Conservation (phyloP, 2,329 filamentous ascomycete genomes). For the Bertia moriformis region DNA sequence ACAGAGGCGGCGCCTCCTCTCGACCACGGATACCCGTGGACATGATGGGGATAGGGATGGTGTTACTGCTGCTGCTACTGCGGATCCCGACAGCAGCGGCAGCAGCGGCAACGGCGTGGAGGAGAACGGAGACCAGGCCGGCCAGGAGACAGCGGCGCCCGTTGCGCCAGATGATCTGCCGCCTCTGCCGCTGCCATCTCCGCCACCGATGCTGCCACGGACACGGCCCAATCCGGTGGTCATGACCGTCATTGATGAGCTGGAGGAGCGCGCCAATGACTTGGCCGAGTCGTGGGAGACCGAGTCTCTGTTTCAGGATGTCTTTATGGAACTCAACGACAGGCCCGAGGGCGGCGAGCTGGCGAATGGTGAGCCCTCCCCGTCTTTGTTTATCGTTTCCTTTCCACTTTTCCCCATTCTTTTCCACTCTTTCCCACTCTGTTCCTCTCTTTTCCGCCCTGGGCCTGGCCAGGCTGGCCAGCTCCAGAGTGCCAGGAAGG, state of each 20-base stretch:
- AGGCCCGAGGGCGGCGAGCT: conserved; percentile 14
- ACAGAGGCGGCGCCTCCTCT: too few relatives aligned
- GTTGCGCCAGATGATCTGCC: not conserved
- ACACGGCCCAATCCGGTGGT: not conserved
- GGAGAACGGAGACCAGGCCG: not conserved
- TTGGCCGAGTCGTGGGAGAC: conserved; percentile 44
- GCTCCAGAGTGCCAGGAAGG: too few relatives aligned
- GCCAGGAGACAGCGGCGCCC: not conserved
- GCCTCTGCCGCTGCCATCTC: not conserved
- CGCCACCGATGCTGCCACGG: not conserved
- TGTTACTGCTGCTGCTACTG: not conserved
- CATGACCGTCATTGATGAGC: conserved; percentile 15
- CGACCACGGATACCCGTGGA: too few relatives aligned
- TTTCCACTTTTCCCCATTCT: too few relatives aligned
- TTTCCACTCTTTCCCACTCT: conserved; percentile 1
- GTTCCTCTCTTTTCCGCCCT: too few relatives aligned
- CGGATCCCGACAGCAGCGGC: not conserved
- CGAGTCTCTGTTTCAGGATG: conserved; percentile 49
- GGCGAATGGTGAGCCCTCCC: not conserved
- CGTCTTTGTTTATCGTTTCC: not conserved
- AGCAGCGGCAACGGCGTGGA: not conserved
- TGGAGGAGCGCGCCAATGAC: conserved; percentile 35
- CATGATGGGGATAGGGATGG: too few relatives aligned
- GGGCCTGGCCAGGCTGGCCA: too few relatives aligned
- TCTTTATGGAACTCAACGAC: conserved; percentile 40